Percentiles rank a stretch among this genome's conserved stretches.
Evolutionary conservation across 306 rosid genomes (phyloP).

Genomic region (Pyrus betulifolia): DNA sequence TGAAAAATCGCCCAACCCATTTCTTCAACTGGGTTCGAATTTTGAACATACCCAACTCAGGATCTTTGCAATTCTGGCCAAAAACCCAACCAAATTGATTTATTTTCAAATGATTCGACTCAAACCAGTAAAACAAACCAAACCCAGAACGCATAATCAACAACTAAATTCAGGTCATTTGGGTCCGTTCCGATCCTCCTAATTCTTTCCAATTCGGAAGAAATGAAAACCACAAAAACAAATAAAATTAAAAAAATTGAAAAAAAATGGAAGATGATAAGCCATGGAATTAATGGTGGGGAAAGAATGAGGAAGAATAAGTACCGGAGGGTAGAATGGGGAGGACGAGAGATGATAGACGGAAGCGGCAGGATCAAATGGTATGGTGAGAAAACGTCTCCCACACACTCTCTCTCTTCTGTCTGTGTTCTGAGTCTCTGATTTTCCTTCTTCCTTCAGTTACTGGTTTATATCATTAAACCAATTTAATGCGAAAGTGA

Average conservation of each 20-base stretch:
- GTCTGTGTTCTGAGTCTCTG: not conserved
- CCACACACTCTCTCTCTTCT: not conserved
- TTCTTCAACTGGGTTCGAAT: not conserved
- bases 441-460: not conserved
- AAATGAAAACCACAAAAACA: not conserved
- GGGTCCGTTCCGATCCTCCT: slow-evolving; percentile 10
- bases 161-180: not conserved
- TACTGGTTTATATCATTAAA: not conserved
- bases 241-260: not conserved
- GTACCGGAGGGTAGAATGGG: slow-evolving; percentile 24
- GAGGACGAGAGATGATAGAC: slow-evolving; percentile 25
- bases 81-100: not conserved
- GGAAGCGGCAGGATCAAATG: slow-evolving; percentile 15
- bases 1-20: not conserved
- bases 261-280: not conserved
- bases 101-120: not conserved
- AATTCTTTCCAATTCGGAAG: not conserved
- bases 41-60: not conserved
- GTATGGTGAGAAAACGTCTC: not conserved
- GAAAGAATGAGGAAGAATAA: not conserved
- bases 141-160: not conserved
- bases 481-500: not conserved
- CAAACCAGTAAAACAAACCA: not conserved
- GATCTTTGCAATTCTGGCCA: not conserved
- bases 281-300: not conserved